Base-by-base conservation (phyloP, 176 grass and related monocot genomes). In the Thalia dealbata region DNA sequence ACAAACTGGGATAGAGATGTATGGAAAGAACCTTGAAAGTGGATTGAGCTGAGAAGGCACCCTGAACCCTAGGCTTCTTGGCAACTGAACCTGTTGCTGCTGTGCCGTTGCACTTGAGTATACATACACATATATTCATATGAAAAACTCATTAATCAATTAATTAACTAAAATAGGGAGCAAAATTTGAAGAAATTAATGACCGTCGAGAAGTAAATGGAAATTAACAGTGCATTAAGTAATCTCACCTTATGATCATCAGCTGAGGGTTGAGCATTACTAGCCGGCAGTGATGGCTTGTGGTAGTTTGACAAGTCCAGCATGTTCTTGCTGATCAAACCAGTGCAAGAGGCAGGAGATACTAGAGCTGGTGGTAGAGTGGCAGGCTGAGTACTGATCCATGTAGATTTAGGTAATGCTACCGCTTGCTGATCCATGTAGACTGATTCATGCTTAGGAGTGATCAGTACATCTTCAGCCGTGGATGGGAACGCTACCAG, bases 11-110 rank as follows among this genome's bases (percentile, higher is more conserved):
- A 38, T 38, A 38, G 32, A 38, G 32, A 38, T 38, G 3, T 38
- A 38, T 38, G 32, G 4, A 38, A 4, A 2, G 65, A 44, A 91
- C 91, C 91, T 96, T 96, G 73, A 96, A 78, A 58, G 86, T 88
- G 80, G 91, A 88, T 76, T 96, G 91, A 66, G 81, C 83, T 76
- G 85, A 84, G 25, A 85, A 88, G 78, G 88, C 32, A 38, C 32
- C 80, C 61, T 91, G 85, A 96, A 96, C 78, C 91, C 82, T 96
- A 84, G 91, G 76, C 85, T 91, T 96, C 85, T 96, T 96, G 67
- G 81, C 75, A 86, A 74, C 79, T 50, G 83, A 84, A 83, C 90
- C 91, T 50, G 78, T 83, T 78, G 78, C 81, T 50, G 79, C 80
- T 76, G 73, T 91, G 81, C 76, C 88, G 81, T 96, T 96, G 75